Base-by-base conservation (phyloP, 768 basidiomycete genomes). In the Tulasnella sp. region DNA sequence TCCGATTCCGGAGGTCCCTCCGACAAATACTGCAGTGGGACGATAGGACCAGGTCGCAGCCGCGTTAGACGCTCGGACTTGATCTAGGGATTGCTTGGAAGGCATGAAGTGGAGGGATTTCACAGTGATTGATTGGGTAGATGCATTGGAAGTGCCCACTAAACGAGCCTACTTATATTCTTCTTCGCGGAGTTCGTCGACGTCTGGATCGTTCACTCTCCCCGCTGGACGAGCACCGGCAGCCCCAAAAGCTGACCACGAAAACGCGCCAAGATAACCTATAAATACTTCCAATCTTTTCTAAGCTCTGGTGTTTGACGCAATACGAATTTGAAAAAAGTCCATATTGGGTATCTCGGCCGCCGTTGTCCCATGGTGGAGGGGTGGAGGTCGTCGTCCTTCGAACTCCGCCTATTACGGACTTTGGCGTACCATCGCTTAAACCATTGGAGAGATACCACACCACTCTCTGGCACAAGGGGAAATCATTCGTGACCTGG, bases 1-100 rank as follows among this genome's bases (percentile, higher is more conserved):
- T 20, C 81, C 81, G 46, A 82, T 69, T 24, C 81, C 81, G 28
- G 81, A 81, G 18, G 81, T 82, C 20, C 74, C 81, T 28, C 81
- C 81, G 34, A 82, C 81, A 24, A 82, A 81, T 37, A 82, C 24
- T 22, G 81, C 81, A 20, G 78, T 76, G 31, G 81, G 81, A 18
- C 80, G 77, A 60, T 80, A 81, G 4, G 81, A 73, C 28, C 54
- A 46, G 5, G 73, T 69, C 16, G 69, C 37, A 28, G 80, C 40
- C 3, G 46, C 42, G 60, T 82, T 82, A 7, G 73, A 37, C 28
- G 54, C 60, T 60, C 60, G 69, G 37, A 48, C 81, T 40, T 41
- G 41, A 58, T 74, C 34, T 44, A 82, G 58, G 31, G 58, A 77
- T n/a, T 50, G 60, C 37, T 69, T 69, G 9, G 64, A 69, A 69